Base-by-base conservation (phyloP, 306 rosid species). In the Glycine tomentella region DNA sequence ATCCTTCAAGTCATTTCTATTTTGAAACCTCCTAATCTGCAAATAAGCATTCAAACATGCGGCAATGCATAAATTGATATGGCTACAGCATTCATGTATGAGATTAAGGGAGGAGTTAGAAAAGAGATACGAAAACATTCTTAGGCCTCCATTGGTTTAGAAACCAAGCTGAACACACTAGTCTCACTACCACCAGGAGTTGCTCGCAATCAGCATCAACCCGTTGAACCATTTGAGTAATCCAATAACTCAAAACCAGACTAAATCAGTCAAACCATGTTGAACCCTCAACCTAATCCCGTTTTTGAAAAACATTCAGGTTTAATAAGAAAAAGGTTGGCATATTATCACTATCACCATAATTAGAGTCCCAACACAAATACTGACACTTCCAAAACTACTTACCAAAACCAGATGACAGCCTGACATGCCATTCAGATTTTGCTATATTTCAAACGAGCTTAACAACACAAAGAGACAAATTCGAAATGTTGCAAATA, bases 1-100 rank as follows among this genome's bases (percentile, higher is more conserved):
- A 71, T 71, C 31, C 15, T 77, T 14, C 83, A 58, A 44, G 61
- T 55, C 51, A 62, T 31, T 40, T 25, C 11, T 63, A 70, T 55
- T 46, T 31, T 13, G 79, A 71, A 3, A 63, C 36, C 69, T 46
- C 62, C 75, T 50, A 44, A 10, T 8, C 86, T 83, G 83, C 72
- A 72, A 65, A 78, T 51, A 72, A 78, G n/a, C 14, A 62, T 64
- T 53, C 56, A 55, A 56, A 72, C 72, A 78, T 14, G 12, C 78
- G 44, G 53, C 53, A 70, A 8, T 33, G 7, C 70, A 55, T 15
- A 49, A 40, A 70, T 68, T 38, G 40, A 76, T 69, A 70, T 59
- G 15, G 45, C 9, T 40, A 53, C 67, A 69, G 46, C 69, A 69
- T 63, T 82, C 56, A 25, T 33, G 4, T 20, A 20, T 48, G 34